Evolutionary conservation across 352 stramenopile species (phyloP), one percentile per base, ranked within the genome.

Genomic region (Globisporangium barbulae): DNA sequence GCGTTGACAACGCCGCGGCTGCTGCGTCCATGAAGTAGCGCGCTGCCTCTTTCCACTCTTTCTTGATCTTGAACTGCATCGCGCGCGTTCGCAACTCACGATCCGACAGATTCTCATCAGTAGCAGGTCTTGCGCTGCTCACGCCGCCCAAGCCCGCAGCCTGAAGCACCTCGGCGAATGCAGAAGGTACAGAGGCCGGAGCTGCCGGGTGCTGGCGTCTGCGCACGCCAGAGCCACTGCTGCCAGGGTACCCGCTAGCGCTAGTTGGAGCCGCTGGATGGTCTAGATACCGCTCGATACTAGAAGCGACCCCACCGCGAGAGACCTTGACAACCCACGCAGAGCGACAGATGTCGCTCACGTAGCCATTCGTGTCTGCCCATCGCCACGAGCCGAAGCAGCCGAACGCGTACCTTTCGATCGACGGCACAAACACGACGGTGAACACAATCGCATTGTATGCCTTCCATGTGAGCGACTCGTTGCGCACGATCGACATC

Each of bases 331-430:
- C 41, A 22, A 92, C 61, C 78, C 78, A 90, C 13, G 76, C 65
- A 1, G 77, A 68, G 42, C 71, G 73, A 61, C 80, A 90, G 17
- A 92, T 55, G 39, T 65, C 64, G 5, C 73, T 73, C 37, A 92
- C 53, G 21, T 62, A 65, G 17, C 75, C 67, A 35, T 73, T 72
- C 42, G 76, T 69, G 66, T 93, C 85, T 17, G 75, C 84, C 85
- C 85, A 94, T 61, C 79, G 78, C 85, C 85, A 94, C 8, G 73
- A 68, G 22, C 83, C 83, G 44, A 89, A 81, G 56, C 77, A 66
- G 13, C 85, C 85, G 39, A 94, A 73, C 10, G 85, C 85, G 50
- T 88, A 79, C 21, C 82, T 75, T 39, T 94, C 75, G 60, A 83
- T 66, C 17, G 77, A 70, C 19, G 78, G 74, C 8, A 94, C 81